Evolutionary conservation across 495 filamentous ascomycete species (phyloP).

Genomic region (Hypomontagnella monticulosa): DNA sequence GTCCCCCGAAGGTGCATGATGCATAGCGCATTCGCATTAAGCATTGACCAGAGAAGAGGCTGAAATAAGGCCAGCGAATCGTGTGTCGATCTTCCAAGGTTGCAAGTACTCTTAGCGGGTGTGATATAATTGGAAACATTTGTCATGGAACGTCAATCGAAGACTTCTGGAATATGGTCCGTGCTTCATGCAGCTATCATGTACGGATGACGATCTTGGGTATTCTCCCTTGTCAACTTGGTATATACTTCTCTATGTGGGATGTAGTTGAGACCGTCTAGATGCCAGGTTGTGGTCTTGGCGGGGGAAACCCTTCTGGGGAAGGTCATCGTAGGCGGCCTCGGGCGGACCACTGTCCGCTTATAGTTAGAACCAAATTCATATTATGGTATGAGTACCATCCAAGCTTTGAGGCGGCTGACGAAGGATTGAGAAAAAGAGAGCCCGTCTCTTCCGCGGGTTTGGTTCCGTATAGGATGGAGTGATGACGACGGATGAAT

Average conservation of each 20-base stretch:
- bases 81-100: background rate
- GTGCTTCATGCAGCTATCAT: constrained; percentile 6
- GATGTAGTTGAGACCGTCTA: background rate
- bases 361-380: background rate
- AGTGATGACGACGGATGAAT: background rate
- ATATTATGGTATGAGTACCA: constrained; percentile 4
- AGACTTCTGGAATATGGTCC: constrained; percentile 15
- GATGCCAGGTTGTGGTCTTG: constrained; percentile 7
- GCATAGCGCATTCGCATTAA: constrained; percentile 16
- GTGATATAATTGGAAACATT: constrained; percentile 40
- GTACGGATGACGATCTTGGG: constrained; percentile 7
- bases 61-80: constrained; percentile 8
- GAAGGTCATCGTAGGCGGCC: constrained; percentile 23
- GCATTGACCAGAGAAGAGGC: constrained; percentile 1
- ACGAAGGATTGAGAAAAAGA: constrained; percentile 23
- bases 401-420: constrained; percentile 22
- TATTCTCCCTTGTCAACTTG: background rate
- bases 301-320: constrained; percentile 1
- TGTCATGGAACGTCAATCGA: constrained; percentile 26
- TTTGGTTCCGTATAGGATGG: background rate
- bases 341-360: constrained; percentile 1
- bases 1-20: constrained; percentile 20
- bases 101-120: background rate
- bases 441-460: background rate
- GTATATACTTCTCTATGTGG: background rate